phyloP scores from a whole-genome alignment of 805 yeast genomes.

The Torulaspora quercuum region DNA sequence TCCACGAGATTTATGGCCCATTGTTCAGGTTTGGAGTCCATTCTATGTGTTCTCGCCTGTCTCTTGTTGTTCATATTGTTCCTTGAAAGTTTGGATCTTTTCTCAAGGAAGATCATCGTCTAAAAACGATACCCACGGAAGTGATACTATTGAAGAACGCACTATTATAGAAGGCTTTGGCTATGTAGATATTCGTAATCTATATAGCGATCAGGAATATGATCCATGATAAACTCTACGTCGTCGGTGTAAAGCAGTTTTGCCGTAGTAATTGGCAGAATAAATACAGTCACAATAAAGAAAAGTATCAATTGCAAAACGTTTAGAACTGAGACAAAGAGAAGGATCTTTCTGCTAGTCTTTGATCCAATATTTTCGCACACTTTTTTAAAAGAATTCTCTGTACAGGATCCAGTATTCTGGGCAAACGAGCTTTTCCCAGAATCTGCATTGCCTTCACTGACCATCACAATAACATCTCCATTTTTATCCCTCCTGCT shows the following conservation, averaged over 20 bases:
- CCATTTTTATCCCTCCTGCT: no score
- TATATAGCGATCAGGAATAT: slow-evolving; percentile 9
- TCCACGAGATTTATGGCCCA: slow-evolving; percentile 21
- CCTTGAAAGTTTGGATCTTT: no score
- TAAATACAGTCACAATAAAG: slow-evolving; percentile 6
- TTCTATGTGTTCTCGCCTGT: neutral
- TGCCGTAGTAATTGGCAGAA: slow-evolving; percentile 7
- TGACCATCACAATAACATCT: no score
- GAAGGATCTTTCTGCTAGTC: slow-evolving; percentile 4
- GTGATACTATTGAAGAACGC: no score
- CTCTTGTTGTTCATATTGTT: neutral
- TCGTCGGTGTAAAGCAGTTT: slow-evolving; percentile 6
- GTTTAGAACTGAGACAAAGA: slow-evolving; percentile 7
- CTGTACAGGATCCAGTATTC: no score
- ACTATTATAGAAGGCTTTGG: slow-evolving; percentile 2
- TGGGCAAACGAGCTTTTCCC: no score
- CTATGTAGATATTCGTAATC: slow-evolving; percentile 11
- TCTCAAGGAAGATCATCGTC: no score
- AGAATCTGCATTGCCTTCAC: no score
- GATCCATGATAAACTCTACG: slow-evolving; percentile 9
- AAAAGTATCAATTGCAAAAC: slow-evolving; percentile 10
- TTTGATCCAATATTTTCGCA: no score
- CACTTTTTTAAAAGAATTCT: no score
- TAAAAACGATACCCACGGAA: no score
- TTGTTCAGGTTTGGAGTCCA: slow-evolving; percentile 14